Evolutionary conservation across 2,329 filamentous ascomycete species (phyloP).

Genomic region (Fusarium xyrophilum): DNA sequence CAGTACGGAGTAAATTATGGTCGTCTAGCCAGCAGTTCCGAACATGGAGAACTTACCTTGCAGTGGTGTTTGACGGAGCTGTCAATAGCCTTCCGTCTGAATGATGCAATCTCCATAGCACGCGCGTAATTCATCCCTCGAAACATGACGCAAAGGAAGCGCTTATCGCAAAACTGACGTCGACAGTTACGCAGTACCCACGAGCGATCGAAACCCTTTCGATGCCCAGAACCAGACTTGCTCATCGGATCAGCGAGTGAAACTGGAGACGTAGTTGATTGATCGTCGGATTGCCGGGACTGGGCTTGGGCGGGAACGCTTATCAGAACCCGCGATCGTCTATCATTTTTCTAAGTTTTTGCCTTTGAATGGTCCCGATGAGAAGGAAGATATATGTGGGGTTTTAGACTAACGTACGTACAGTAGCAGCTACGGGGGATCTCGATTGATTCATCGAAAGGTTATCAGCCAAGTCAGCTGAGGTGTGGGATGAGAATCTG

Average conservation of each 20-base stretch:
- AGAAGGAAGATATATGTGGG: slow-evolving; percentile 22
- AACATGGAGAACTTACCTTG: not conserved
- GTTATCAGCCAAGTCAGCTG: slow-evolving; percentile 4
- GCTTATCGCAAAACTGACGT: slow-evolving; percentile 25
- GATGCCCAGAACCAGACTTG: slow-evolving; percentile 17
- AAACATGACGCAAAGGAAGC: not conserved
- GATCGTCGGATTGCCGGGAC: slow-evolving; percentile 16
- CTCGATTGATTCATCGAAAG: slow-evolving; percentile 3
- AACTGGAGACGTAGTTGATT: not conserved
- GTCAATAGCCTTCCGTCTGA: not conserved
- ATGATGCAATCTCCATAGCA: slow-evolving; percentile 25
- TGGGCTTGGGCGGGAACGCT: slow-evolving; percentile 10
- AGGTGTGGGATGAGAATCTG: slow-evolving; percentile 22
- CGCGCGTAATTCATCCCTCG: not conserved
- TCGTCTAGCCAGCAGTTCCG: slow-evolving; percentile 1
- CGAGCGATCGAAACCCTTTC: slow-evolving; percentile 20
- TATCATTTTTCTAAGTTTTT: slow-evolving; percentile 5
- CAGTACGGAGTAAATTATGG: not conserved
- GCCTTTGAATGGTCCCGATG: slow-evolving; percentile 19
- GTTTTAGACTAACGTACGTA: not conserved
- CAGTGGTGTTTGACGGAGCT: not conserved
- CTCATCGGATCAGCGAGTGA: slow-evolving; percentile 14
- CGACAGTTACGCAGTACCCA: slow-evolving; percentile 25
- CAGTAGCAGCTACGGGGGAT: not conserved
- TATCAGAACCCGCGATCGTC: slow-evolving; percentile 21